Conservation (phyloP, 108 stramenopile species). For the Cyclotella sp. region DNA sequence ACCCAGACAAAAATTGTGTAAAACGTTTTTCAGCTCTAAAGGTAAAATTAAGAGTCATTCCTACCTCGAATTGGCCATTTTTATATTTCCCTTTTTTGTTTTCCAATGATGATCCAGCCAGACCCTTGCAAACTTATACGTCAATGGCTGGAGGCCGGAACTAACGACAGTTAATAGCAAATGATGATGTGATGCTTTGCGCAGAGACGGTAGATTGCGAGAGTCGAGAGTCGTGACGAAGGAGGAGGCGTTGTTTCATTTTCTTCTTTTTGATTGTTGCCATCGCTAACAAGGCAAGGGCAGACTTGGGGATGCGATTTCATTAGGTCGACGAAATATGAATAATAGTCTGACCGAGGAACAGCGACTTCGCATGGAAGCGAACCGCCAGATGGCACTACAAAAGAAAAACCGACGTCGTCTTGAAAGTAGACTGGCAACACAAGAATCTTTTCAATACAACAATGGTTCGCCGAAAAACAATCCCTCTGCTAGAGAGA, state of each 20-base stretch:
- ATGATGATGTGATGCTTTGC: too few relatives aligned
- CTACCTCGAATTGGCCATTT: too few relatives aligned
- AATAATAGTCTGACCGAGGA: conserved; percentile 24
- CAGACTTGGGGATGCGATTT: background rate
- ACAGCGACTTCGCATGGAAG: conserved; percentile 25
- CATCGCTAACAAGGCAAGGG: too few relatives aligned
- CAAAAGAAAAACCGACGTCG: background rate
- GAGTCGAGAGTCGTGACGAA: background rate
- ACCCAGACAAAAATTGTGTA: too few relatives aligned
- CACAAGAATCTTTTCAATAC: background rate
- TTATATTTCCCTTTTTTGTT: too few relatives aligned
- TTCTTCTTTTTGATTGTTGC: too few relatives aligned
- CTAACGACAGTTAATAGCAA: too few relatives aligned
- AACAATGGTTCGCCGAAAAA: background rate
- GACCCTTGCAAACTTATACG: too few relatives aligned
- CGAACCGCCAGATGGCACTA: conserved; percentile 10
- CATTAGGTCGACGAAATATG: background rate
- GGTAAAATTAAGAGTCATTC: too few relatives aligned
- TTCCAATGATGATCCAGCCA: too few relatives aligned
- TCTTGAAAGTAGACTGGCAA: background rate
- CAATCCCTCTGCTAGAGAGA: background rate
- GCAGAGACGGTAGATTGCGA: background rate
- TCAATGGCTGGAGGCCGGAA: too few relatives aligned
- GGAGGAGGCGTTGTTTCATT: background rate
- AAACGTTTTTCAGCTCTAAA: too few relatives aligned